A percentile compares a stretch with the other conserved stretches of the same genome.
Evolutionary conservation across 352 stramenopile genomes (phyloP).

Genomic region (Globisporangium solare): DNA sequence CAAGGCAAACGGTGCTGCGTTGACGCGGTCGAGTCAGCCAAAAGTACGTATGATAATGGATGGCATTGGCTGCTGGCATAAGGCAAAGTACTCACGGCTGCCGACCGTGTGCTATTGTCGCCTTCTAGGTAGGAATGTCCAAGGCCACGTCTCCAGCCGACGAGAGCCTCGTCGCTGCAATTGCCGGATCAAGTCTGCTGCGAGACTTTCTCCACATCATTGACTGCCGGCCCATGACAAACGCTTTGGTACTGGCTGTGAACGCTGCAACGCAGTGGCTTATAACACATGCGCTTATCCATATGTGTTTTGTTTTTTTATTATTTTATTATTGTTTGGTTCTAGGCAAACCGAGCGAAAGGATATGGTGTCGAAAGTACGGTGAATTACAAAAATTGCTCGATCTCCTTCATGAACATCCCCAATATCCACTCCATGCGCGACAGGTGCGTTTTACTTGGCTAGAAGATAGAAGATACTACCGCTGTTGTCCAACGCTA

Average conservation of each 20-base stretch:
- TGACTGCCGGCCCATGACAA: slow-evolving; percentile 81
- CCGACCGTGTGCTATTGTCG: slow-evolving; percentile 2
- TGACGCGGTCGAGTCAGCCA: slow-evolving; percentile 77
- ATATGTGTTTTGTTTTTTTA: too few relatives aligned
- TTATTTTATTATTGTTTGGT: too few relatives aligned
- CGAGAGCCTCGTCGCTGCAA: slow-evolving; percentile 63
- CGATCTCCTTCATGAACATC: slow-evolving; percentile 98
- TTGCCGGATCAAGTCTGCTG: slow-evolving; percentile 56
- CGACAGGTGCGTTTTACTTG: slow-evolving; percentile 74
- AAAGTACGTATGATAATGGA: slow-evolving; percentile 28
- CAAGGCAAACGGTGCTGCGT: slow-evolving; percentile 48
- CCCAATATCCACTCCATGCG: slow-evolving; percentile 99
- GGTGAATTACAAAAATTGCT: slow-evolving; percentile 93
- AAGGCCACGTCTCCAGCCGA: slow-evolving; percentile 71
- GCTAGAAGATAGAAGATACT: background rate
- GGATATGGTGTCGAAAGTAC: slow-evolving; percentile 95
- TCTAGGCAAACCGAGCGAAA: slow-evolving; percentile 77
- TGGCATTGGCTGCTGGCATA: background rate
- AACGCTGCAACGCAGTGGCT: background rate
- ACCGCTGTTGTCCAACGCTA: background rate
- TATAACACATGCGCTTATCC: too few relatives aligned
- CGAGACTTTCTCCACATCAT: slow-evolving; percentile 77
- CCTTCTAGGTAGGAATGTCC: slow-evolving; percentile 61
- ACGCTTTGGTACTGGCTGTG: slow-evolving; percentile 35
- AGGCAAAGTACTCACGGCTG: too few relatives aligned